A percentile compares a stretch with the other conserved stretches of the same genome.
phyloP scores from a whole-genome alignment of 257 asterid genomes.

The Verbascum thapsus region DNA sequence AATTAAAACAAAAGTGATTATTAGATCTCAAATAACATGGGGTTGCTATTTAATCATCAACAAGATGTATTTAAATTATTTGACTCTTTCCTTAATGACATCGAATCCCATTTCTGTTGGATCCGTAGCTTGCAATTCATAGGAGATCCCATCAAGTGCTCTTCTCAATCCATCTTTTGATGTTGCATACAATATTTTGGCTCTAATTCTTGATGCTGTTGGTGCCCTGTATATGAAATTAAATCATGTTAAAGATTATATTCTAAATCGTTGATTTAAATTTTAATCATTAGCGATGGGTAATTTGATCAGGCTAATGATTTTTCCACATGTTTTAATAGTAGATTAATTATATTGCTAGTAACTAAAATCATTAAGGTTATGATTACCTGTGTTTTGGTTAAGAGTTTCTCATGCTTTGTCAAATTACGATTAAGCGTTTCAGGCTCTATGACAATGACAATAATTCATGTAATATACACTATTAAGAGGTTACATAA shows the following conservation, averaged over 20 bases:
- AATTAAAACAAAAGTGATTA: constrained; percentile 28
- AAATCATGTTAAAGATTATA: not conserved
- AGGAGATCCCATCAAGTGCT: constrained; percentile 80
- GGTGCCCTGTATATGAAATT: constrained; percentile 59
- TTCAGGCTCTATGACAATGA: too few species aligned
- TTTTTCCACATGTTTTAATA: too few species aligned
- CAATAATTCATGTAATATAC: too few species aligned
- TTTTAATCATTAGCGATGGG: not conserved
- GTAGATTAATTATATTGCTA: too few species aligned
- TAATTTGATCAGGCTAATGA: too few species aligned
- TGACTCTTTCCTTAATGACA: constrained; percentile 68
- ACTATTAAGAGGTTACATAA: too few species aligned
- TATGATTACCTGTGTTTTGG: too few species aligned
- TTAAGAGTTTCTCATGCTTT: too few species aligned
- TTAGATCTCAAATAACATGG: constrained; percentile 37
- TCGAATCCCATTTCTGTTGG: constrained; percentile 92
- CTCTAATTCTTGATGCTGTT: constrained; percentile 72
- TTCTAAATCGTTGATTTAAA: too few species aligned
- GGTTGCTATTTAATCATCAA: constrained; percentile 15
- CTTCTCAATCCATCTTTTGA: constrained; percentile 76
- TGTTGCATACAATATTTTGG: constrained; percentile 88
- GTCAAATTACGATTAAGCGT: too few species aligned
- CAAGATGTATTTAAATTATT: constrained; percentile 25
- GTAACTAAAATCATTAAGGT: too few species aligned
- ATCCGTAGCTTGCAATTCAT: constrained; percentile 91